phyloP scores from a whole-genome alignment of 371 early-diverging fungal species.

The Synchytrium microbalum region DNA sequence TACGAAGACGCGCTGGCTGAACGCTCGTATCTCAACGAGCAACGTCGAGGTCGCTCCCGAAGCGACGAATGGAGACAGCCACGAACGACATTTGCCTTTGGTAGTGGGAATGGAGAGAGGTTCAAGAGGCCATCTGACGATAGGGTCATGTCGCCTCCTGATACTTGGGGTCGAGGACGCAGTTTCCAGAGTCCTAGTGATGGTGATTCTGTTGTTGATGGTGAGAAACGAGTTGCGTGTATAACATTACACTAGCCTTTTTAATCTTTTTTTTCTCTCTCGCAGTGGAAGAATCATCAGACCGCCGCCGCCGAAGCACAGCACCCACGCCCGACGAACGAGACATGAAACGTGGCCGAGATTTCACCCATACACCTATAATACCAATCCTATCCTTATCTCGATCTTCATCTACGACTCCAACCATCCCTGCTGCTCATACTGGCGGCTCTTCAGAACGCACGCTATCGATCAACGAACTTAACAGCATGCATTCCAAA shows the following conservation, averaged over 20 bases:
- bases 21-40: constrained; percentile 52
- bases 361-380: neutral
- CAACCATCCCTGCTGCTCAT: neutral
- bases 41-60: constrained; percentile 13
- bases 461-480: constrained; percentile 51
- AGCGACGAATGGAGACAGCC: constrained; percentile 13
- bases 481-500: constrained; percentile 80
- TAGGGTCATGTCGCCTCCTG: neutral
- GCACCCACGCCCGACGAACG: constrained; percentile 17
- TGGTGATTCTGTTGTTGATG: constrained; percentile 11
- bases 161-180: neutral
- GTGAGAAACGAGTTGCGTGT: constrained; percentile 12
- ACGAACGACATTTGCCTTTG: neutral
- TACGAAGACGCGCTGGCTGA: constrained; percentile 59
- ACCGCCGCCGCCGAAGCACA: neutral
- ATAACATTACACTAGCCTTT: no score
- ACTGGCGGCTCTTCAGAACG: constrained; percentile 4
- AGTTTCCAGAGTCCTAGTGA: constrained; percentile 6
- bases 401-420: neutral
- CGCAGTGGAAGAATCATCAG: neutral
- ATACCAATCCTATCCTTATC: neutral
- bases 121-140: neutral
- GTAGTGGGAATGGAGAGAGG: neutral
- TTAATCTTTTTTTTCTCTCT: no score
- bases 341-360: neutral